Conservation (phyloP, 345 rosid species). For the Dipteronia sinensis region DNA sequence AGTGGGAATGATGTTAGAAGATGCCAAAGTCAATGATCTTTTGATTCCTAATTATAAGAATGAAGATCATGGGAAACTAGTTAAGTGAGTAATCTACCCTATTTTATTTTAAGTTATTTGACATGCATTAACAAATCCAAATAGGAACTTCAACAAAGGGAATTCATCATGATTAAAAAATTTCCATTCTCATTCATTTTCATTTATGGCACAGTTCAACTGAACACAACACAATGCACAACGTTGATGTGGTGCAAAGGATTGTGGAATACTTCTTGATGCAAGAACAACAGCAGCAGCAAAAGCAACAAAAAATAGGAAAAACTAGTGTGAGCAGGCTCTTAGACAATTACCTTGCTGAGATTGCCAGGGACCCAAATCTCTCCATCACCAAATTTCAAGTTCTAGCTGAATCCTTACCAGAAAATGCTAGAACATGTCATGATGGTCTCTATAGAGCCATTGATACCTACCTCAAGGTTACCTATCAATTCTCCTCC, state of each 20-base stretch:
- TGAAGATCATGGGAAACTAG: conserved; percentile 49
- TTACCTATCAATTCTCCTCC: conserved; percentile 20
- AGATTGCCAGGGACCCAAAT: conserved; percentile 76
- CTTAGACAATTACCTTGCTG: conserved; percentile 73
- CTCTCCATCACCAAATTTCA: conserved; percentile 78
- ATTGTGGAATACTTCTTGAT: conserved; percentile 71
- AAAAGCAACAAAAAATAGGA: conserved; percentile 37
- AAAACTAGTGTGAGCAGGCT: conserved; percentile 69
- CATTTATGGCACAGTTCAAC: conserved; percentile 46
- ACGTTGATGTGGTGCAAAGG: conserved; percentile 66
- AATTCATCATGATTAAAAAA: conserved; percentile 8
- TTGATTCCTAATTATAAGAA: conserved; percentile 68
- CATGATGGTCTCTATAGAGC: conserved; percentile 93
- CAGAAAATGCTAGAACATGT: conserved; percentile 64
- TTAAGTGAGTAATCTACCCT: conserved; percentile 45
- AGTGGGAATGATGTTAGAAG: conserved; percentile 60
- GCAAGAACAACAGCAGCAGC: conserved; percentile 77
- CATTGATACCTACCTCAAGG: conserved; percentile 91
- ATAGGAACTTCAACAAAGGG: conserved; percentile 6
- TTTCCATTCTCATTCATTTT: conserved; percentile 6
- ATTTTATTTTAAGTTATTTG: conserved; percentile 14
- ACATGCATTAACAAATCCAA: conserved; percentile 6
- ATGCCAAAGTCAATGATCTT: conserved; percentile 69
- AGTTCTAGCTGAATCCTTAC: conserved; percentile 74
- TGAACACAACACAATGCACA: conserved; percentile 58